phyloP scores from a whole-genome alignment of 2,329 filamentous ascomycete species.

The Samsoniella hepiali region DNA sequence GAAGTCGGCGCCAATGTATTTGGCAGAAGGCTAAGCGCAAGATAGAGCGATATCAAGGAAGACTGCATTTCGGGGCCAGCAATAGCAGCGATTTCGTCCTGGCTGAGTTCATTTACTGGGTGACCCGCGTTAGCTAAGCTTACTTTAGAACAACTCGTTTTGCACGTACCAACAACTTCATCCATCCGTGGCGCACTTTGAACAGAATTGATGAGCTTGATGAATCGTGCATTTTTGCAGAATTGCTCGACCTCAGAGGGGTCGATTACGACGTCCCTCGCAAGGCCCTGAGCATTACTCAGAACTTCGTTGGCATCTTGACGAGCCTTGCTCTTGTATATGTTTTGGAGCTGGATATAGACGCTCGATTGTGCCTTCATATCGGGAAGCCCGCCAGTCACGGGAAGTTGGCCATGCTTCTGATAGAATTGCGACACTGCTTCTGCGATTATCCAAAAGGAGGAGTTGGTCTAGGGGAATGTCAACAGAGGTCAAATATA shows the following conservation, averaged over 20 bases:
- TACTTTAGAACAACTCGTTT: conserved; percentile 2
- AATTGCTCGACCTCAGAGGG: conserved; percentile 80
- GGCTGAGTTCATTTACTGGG: conserved; percentile 52
- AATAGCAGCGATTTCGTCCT: conserved; percentile 50
- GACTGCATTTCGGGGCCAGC: conserved; percentile 45
- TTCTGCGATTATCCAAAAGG: conserved; percentile 86
- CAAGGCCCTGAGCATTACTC: conserved; percentile 53
- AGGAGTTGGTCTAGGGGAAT: conserved; percentile 46
- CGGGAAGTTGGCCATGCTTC: conserved; percentile 69
- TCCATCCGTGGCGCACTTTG: conserved; percentile 46
- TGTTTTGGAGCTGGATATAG: conserved; percentile 85
- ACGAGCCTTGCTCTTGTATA: conserved; percentile 87
- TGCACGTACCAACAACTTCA: conserved; percentile 52
- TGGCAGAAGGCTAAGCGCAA: conserved; percentile 58
- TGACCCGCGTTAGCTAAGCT: not conserved
- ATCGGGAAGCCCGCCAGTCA: conserved; percentile 85
- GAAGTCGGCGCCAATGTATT: conserved; percentile 43
- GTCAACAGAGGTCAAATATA: conserved; percentile 22
- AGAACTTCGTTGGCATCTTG: conserved; percentile 75
- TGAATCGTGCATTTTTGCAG: conserved; percentile 91
- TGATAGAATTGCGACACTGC: conserved; percentile 76
- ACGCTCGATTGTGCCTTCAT: conserved; percentile 95
- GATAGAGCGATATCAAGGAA: conserved; percentile 66
- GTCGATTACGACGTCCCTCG: conserved; percentile 54
- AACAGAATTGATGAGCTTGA: conserved; percentile 72